Evolutionary conservation across 176 grass and related monocot species (phyloP), one percentile per base, ranked within the genome.

Genomic region (Alopecurus myosuroides): DNA sequence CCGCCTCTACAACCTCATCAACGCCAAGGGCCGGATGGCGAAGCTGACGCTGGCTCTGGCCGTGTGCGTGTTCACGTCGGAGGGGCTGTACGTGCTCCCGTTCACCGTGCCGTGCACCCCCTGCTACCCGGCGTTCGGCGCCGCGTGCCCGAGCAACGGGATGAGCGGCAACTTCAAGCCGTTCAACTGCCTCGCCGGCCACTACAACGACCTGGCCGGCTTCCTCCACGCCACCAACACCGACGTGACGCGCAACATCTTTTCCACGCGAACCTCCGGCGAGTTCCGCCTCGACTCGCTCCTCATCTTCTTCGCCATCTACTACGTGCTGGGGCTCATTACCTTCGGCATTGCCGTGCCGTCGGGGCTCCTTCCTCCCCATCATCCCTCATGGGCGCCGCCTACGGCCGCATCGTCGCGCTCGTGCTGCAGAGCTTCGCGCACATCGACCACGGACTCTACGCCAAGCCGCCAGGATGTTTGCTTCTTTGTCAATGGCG

Each of bases 361-460:
- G 2, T 95, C 97, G 4, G 93, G 97, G 0, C 89, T 98, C n/a
- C 56, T 98, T 98, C 89, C 93, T 98, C 22, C 97, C 97, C 36
- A 95, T 98, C 88, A 98, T 98, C 90, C n/a, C 93, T 98, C 83
- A 95, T 98, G 88, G 97, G 97, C 63, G 93, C 97, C 7, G 97
- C 91, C 17, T 98, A 98, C 48, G 97, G 97, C 70, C 91, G 97
- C 76, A 91, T 98, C 22, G 3, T 83, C 0, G 93, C 86, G 45
- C 80, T 94, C 26, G 29, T 85, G 11, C 84, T 98, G 37, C 12
- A 28, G 1, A 11, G 31, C 2, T 67, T 83, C 72, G 90, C 50
- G 8, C 76, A 23, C 56, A 95, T 98, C 63, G 93, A 98, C 74
- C 93, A 95, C 46, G 96, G 96, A 0, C 90, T 98, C 76, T 98